Conservation (phyloP, 1,284 basidiomycete species). For the Veloporphyrellus conicus region DNA sequence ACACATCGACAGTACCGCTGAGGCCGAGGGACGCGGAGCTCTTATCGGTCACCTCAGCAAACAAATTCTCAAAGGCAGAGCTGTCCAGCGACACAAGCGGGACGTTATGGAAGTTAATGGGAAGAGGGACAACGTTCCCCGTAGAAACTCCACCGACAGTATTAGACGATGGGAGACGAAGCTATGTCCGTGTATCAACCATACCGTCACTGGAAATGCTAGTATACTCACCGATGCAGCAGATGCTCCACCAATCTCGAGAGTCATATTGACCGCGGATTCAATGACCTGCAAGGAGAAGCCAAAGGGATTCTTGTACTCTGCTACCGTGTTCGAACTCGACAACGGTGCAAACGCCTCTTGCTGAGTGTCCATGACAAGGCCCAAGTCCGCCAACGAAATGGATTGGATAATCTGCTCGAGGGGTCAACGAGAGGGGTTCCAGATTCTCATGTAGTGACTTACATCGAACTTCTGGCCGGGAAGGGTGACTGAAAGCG, state of each 20-base stretch:
- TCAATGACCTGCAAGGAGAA: conserved; percentile 68
- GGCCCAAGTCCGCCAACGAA: conserved; percentile 54
- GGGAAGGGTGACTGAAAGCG: conserved; percentile 59
- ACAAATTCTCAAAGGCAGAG: conserved; percentile 53
- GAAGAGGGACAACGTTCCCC: conserved; percentile 57
- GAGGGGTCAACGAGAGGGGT: not conserved
- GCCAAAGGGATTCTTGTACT: conserved; percentile 74
- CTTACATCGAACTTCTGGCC: conserved; percentile 56
- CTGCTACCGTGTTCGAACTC: conserved; percentile 59
- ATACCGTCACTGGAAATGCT: not conserved
- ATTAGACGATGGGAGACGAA: conserved; percentile 50
- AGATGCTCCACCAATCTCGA: conserved; percentile 48
- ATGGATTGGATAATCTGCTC: conserved; percentile 65
- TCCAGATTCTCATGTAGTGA: not conserved
- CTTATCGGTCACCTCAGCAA: conserved; percentile 56
- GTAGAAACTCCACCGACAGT: conserved; percentile 63
- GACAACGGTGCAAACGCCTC: conserved; percentile 58
- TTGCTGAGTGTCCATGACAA: conserved; percentile 49
- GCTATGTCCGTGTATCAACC: conserved; percentile 33
- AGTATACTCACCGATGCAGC: conserved; percentile 48
- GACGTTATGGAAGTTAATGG: conserved; percentile 54
- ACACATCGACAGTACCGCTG: conserved; percentile 57
- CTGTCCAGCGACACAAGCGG: conserved; percentile 56
- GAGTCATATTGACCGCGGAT: conserved; percentile 51
- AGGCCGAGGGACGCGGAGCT: conserved; percentile 47